These are phyloP conservation scores for Apiotrichum mycotoxinovorans DNA, from an alignment of 1,284 basidiomycete genomes.

Conservation along the genomic window DNA sequence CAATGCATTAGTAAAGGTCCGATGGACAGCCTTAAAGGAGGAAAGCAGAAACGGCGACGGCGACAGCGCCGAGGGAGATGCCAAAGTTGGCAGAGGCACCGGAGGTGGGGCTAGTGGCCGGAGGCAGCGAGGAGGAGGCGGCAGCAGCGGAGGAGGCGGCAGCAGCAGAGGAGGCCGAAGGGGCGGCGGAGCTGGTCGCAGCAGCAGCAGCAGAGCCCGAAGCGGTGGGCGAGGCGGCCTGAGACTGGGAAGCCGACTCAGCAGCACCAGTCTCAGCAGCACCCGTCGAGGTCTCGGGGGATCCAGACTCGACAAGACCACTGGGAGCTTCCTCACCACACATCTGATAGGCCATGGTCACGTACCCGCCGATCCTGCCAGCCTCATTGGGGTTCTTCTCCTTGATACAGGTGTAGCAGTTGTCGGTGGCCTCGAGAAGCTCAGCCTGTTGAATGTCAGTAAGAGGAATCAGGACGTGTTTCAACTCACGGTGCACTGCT, in stretches of 20 bases:
- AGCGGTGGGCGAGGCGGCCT: background rate
- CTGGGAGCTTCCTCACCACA: slow-evolving; percentile 9
- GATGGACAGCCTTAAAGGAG: background rate
- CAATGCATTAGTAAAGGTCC: background rate
- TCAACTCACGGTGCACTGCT: slow-evolving; percentile 10
- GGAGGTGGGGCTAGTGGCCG: background rate
- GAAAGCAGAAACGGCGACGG: background rate
- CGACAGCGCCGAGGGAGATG: background rate
- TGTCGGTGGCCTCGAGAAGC: slow-evolving; percentile 10
- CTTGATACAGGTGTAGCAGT: slow-evolving; percentile 14
- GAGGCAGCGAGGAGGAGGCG: background rate
- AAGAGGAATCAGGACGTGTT: too few relatives aligned
- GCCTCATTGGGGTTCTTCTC: slow-evolving; percentile 12
- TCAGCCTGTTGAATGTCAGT: slow-evolving; percentile 1
- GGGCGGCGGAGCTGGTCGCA: background rate
- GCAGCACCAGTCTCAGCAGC: too few relatives aligned
- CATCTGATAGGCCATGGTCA: slow-evolving; percentile 13
- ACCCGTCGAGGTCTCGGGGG: background rate
- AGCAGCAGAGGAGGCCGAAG: background rate
- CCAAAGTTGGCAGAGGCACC: background rate
- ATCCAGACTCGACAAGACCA: background rate
- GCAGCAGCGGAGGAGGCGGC: background rate
- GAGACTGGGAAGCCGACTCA: background rate
- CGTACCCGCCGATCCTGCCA: slow-evolving; percentile 3
- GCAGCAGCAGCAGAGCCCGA: background rate